Evolutionary conservation across 2,329 filamentous ascomycete species (phyloP).

Genomic region (Neonectria punicea): DNA sequence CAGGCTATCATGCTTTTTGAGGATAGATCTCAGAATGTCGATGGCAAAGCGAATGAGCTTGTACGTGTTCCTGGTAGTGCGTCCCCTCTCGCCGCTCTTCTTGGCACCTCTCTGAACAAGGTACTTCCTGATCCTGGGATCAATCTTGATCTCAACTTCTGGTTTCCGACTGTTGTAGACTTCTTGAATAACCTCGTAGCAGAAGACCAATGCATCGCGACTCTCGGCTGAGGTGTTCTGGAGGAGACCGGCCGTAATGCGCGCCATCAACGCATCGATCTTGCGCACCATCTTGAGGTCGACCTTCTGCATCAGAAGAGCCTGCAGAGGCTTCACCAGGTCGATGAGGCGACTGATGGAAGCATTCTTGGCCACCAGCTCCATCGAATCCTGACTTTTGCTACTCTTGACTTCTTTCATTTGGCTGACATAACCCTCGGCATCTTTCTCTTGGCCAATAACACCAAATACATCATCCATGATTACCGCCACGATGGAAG

Average conservation of each 20-base stretch:
- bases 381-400: conserved; percentile 98
- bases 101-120: conserved; percentile 83
- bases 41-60: conserved; percentile 90
- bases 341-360: conserved; percentile 79
- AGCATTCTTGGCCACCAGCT: conserved; percentile 85
- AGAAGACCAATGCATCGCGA: conserved; percentile 89
- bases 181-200: conserved; percentile 92
- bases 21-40: conserved; percentile 84
- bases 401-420: conserved; percentile 99
- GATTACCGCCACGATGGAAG: conserved; percentile 81
- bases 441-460: conserved; percentile 95
- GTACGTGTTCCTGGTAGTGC: conserved; percentile 82
- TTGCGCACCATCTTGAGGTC: conserved; percentile 86
- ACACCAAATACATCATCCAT: conserved; percentile 98
- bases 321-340: conserved; percentile 81
- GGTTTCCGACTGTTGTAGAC: conserved; percentile 75
- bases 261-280: conserved; percentile 86
- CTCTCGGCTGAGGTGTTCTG: conserved; percentile 83
- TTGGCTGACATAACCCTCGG: conserved; percentile 91
- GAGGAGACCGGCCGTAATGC: conserved; percentile 84
- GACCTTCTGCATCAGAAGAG: conserved; percentile 84
- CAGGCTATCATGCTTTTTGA: conserved; percentile 86
- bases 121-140: conserved; percentile 76
- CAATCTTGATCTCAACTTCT: conserved; percentile 63
- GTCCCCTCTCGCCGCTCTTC: conserved; percentile 76